Evolutionary conservation across 2,329 filamentous ascomycete species (phyloP).

Genomic region (Colletotrichum sp.): DNA sequence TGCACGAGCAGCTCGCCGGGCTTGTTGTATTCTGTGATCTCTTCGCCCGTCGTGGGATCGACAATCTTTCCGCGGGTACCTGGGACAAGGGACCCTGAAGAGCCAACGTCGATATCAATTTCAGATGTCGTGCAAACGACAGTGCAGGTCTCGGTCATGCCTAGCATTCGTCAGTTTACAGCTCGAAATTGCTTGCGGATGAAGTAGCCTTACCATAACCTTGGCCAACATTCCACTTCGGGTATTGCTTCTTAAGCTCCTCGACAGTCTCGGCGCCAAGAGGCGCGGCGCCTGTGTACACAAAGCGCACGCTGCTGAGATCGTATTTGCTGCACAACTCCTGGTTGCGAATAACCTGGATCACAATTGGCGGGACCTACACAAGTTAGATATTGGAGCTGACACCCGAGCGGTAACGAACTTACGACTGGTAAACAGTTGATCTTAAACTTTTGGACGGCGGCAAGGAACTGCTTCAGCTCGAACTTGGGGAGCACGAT

Average conservation of each 20-base stretch:
- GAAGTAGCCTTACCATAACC: conserved; percentile 64
- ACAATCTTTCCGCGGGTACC: conserved; percentile 69
- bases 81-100: conserved; percentile 71
- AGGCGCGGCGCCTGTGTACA: conserved; percentile 79
- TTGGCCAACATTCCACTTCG: conserved; percentile 70
- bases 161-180: conserved; percentile 34
- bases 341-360: conserved; percentile 71
- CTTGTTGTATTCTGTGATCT: conserved; percentile 71
- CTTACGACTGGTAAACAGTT: conserved; percentile 68
- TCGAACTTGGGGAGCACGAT: conserved; percentile 81
- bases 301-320: conserved; percentile 65
- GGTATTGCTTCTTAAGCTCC: conserved; percentile 65
- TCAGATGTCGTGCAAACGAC: conserved; percentile 64
- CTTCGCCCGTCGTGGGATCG: conserved; percentile 65
- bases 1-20: conserved; percentile 84
- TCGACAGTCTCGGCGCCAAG: conserved; percentile 72
- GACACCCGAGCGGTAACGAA: neutral
- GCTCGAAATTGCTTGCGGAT: neutral
- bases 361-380: conserved; percentile 80
- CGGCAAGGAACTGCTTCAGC: conserved; percentile 64
- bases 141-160: conserved; percentile 76
- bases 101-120: conserved; percentile 70
- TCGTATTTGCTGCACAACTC: conserved; percentile 68
- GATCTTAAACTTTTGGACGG: conserved; percentile 75
- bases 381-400: neutral